A percentile compares a stretch with the other conserved stretches of the same genome.
Evolutionary conservation across 306 rosid species (phyloP).

Genomic region (Echinosophora koreensis): DNA sequence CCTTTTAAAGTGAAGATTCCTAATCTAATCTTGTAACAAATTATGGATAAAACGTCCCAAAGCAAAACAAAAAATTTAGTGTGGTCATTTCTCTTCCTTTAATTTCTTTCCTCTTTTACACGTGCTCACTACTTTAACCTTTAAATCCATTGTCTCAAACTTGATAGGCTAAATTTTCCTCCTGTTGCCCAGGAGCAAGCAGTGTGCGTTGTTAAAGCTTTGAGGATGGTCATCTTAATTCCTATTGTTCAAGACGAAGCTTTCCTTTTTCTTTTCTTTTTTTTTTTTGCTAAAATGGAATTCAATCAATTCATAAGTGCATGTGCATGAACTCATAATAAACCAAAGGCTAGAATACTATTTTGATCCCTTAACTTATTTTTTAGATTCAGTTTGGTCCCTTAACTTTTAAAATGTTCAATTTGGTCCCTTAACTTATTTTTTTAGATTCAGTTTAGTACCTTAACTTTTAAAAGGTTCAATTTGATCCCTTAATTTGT

Average conservation of each 20-base stretch:
- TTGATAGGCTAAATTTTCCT: neutral
- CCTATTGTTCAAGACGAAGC: neutral
- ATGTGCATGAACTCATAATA: neutral
- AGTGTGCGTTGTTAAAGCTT: neutral
- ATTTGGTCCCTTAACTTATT: no score
- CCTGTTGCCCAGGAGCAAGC: neutral
- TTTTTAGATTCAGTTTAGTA: no score
- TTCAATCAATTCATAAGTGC: no score
- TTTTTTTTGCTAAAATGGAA: neutral
- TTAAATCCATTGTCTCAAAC: neutral
- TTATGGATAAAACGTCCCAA: neutral
- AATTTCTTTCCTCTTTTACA: neutral
- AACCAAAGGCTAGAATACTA: no score
- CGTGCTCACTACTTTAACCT: conserved; percentile 33
- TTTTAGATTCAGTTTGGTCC: no score
- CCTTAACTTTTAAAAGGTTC: no score
- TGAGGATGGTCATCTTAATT: neutral
- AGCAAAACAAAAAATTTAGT: conserved; percentile 13
- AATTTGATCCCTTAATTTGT: no score
- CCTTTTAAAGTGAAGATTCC: conserved; percentile 37
- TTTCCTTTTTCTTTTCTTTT: neutral
- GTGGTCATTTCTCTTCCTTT: neutral
- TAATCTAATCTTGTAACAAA: neutral
- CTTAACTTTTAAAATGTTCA: no score
- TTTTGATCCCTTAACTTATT: no score